Base-by-base conservation (phyloP, 495 filamentous ascomycete species). In the Hypoxylon trugodes region DNA sequence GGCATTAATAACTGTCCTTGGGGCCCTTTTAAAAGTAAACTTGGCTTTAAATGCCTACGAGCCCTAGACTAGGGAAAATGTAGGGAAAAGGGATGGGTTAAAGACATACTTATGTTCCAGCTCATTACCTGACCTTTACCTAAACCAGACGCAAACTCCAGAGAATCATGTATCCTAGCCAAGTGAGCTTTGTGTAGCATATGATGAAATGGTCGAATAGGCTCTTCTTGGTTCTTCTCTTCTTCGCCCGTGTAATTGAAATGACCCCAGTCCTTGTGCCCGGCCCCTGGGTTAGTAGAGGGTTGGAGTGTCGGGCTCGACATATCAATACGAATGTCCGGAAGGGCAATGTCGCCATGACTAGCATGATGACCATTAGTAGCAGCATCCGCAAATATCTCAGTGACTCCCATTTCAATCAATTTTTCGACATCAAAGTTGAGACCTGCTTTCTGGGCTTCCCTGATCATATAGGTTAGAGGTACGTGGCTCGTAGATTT, bases 391-490 rank as follows among this genome's bases (percentile, higher is more conserved):
- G 79, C 68, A 55, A 76, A 49, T 37, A 73, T 60, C 53, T 85
- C 76, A 6, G 74, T 33, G 43, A 84, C 83, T 33, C 87, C 86
- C 68, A 91, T 82, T 18, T 84, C 81, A 30, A 82, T 81, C 65
- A 94, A 80, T 60, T 92, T 91, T 45, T 84, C 79, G 8, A 75
- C 56, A 61, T 94, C 90, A 33, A 94, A 91, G 3, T 80, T 73
- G 8, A 94, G 82, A 0, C 91, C 91, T 2, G 91, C 90, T 16
- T 79, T 83, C 50, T 87, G 84, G 3, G 90, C 90, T 74, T 94
- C 91, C 47, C 88, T 82, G 2, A 94, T 85, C 89, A 96, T 96
- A 86, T 91, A 96, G 3, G 90, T 84, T 2, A 95, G 77, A 1
- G 92, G 90, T 6, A 87, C 82, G 67, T 96, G 90, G 54, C 87